Evolutionary conservation across 1,284 basidiomycete genomes (phyloP).

Genomic region (Ceratobasidium sp.): DNA sequence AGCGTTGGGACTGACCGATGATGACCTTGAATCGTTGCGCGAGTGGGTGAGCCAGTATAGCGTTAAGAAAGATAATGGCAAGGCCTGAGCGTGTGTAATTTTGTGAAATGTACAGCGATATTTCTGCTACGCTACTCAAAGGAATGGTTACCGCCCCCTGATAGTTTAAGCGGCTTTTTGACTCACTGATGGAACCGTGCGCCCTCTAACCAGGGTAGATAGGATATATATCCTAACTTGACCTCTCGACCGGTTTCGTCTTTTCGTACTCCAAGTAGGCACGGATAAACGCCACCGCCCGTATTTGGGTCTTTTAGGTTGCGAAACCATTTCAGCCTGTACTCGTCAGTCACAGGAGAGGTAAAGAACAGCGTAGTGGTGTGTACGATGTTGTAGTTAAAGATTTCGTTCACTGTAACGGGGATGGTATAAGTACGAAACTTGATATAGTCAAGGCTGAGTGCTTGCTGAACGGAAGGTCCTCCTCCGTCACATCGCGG

Average conservation of each 20-base stretch:
- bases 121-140: neutral
- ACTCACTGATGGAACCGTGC: neutral
- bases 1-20: neutral
- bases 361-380: constrained; percentile 9
- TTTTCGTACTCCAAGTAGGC: neutral
- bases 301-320: neutral
- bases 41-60: neutral
- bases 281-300: neutral
- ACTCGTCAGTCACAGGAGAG: constrained; percentile 9
- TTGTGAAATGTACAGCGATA: constrained; percentile 9
- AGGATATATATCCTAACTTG: constrained; percentile 16
- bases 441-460: neutral
- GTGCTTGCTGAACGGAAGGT: constrained; percentile 5
- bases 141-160: neutral
- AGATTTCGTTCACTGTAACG: constrained; percentile 15
- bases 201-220: constrained; percentile 2
- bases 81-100: neutral
- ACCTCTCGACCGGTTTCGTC: neutral
- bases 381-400: constrained; percentile 13
- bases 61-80: neutral
- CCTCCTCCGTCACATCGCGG: neutral
- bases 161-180: neutral
- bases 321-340: constrained; percentile 7
- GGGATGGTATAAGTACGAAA: too few species aligned
- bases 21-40: neutral